A percentile compares a stretch with the other conserved stretches of the same genome.
phyloP scores from a whole-genome alignment of 495 filamentous ascomycete species.

The Friedmanniomyces simplex region DNA sequence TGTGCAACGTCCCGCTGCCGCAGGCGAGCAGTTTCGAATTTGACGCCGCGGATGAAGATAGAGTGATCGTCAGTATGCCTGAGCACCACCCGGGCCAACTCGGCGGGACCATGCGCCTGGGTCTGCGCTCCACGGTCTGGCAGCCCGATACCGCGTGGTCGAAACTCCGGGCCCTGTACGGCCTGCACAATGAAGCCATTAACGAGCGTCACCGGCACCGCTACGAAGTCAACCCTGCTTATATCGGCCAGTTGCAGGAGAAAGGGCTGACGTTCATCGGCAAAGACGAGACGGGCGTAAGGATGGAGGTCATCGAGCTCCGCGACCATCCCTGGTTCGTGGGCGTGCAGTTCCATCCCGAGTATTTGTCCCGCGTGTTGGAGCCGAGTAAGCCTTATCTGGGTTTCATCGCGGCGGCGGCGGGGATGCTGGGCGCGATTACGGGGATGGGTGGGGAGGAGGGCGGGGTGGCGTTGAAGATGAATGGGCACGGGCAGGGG shows the following conservation, averaged over 20 bases:
- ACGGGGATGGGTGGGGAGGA: constrained; percentile 1
- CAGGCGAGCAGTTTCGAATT: constrained; percentile 61
- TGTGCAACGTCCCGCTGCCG: constrained; percentile 43
- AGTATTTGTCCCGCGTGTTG: constrained; percentile 65
- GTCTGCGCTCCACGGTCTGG: constrained; percentile 63
- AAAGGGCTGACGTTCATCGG: constrained; percentile 57
- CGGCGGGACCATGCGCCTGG: constrained; percentile 90
- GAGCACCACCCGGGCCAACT: constrained; percentile 64
- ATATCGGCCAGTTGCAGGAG: constrained; percentile 47
- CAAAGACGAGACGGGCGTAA: constrained; percentile 70
- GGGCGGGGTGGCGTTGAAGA: no score
- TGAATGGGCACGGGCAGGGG: constrained; percentile 5
- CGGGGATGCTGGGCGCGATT: constrained; percentile 15
- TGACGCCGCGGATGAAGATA: constrained; percentile 43
- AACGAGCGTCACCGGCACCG: constrained; percentile 64
- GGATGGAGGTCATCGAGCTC: constrained; percentile 88
- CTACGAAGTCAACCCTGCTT: constrained; percentile 65
- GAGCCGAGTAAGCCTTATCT: constrained; percentile 69
- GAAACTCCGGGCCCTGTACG: constrained; percentile 66
- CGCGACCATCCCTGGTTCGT: constrained; percentile 87
- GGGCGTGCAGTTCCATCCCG: constrained; percentile 81
- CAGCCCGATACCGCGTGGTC: constrained; percentile 71
- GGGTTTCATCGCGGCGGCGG: constrained; percentile 71
- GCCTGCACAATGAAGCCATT: constrained; percentile 31
- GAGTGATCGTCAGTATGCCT: constrained; percentile 81